Conservation (phyloP, 805 yeast genomes). For the Yamadazyma akitaensis region DNA sequence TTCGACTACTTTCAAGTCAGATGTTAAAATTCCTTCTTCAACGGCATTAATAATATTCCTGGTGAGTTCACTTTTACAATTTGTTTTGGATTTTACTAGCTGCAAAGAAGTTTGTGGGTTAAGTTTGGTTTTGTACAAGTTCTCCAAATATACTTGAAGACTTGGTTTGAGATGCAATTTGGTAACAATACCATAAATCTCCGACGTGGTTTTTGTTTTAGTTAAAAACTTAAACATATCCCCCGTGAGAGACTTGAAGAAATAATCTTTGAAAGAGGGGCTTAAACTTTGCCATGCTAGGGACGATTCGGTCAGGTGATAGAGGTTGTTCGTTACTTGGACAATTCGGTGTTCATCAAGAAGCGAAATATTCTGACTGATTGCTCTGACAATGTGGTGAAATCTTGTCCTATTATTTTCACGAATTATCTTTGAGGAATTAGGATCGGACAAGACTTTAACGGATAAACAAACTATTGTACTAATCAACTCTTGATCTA, state of each 20-base stretch:
- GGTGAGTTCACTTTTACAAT: slow-evolving; percentile 19
- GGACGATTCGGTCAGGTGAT: not conserved
- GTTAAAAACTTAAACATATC: slow-evolving; percentile 9
- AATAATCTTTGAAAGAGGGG: not conserved
- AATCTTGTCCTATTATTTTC: slow-evolving; percentile 16
- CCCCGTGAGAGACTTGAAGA: slow-evolving; percentile 3
- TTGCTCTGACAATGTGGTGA: slow-evolving; percentile 16
- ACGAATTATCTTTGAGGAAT: not conserved
- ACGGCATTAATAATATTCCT: slow-evolving; percentile 13
- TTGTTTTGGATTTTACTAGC: slow-evolving; percentile 21
- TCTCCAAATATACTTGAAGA: not conserved
- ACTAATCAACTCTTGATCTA: slow-evolving; percentile 8
- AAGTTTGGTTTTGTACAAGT: slow-evolving; percentile 9
- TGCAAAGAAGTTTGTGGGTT: slow-evolving; percentile 25
- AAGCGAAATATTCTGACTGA: not conserved
- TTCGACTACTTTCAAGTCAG: slow-evolving; percentile 16
- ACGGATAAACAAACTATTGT: not conserved
- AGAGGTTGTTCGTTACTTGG: not conserved
- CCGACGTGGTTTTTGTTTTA: slow-evolving; percentile 8
- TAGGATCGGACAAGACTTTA: not conserved
- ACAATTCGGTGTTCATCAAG: not conserved
- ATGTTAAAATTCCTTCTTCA: slow-evolving; percentile 27
- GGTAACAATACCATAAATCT: not conserved
- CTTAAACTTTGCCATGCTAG: not conserved
- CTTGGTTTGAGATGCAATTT: not conserved